These are phyloP conservation scores for Pistacia atlantica DNA, from an alignment of 345 rosid genomes.

Conservation along the genomic window DNA sequence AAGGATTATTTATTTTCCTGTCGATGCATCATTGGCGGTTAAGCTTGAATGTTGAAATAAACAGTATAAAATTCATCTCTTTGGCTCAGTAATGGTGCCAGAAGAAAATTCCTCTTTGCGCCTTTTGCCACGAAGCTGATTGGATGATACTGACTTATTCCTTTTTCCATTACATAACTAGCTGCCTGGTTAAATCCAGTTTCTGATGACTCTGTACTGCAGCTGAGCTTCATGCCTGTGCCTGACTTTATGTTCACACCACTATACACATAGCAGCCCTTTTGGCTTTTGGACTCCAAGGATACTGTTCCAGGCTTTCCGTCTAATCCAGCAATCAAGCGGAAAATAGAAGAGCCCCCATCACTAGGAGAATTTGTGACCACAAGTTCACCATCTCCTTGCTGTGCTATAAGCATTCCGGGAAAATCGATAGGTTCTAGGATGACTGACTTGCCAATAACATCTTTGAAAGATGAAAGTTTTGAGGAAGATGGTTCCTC, in stretches of 20 bases:
- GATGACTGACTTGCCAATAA: constrained; percentile 55
- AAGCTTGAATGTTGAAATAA: constrained; percentile 64
- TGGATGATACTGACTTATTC: constrained; percentile 59
- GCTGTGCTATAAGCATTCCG: constrained; percentile 58
- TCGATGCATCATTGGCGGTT: not conserved
- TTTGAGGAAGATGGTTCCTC: constrained; percentile 22
- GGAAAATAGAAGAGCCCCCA: constrained; percentile 45
- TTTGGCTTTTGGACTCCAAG: constrained; percentile 44
- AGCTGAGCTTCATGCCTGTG: constrained; percentile 45
- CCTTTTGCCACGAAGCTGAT: constrained; percentile 84
- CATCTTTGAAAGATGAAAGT: constrained; percentile 24
- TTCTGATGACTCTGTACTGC: constrained; percentile 38
- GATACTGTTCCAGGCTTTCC: constrained; percentile 61
- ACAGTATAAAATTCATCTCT: constrained; percentile 81
- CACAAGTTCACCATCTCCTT: constrained; percentile 39
- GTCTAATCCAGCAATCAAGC: constrained; percentile 63
- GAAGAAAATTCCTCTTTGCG: constrained; percentile 55
- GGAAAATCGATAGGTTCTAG: constrained; percentile 84
- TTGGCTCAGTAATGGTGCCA: constrained; percentile 68
- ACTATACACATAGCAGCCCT: constrained; percentile 64
- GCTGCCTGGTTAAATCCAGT: constrained; percentile 41
- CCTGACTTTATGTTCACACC: constrained; percentile 40
- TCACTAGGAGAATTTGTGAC: constrained; percentile 36
- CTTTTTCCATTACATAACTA: constrained; percentile 59
- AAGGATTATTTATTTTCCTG: not conserved